Conservation (phyloP, 768 basidiomycete species). For the Asterophora lycoperdoides region DNA sequence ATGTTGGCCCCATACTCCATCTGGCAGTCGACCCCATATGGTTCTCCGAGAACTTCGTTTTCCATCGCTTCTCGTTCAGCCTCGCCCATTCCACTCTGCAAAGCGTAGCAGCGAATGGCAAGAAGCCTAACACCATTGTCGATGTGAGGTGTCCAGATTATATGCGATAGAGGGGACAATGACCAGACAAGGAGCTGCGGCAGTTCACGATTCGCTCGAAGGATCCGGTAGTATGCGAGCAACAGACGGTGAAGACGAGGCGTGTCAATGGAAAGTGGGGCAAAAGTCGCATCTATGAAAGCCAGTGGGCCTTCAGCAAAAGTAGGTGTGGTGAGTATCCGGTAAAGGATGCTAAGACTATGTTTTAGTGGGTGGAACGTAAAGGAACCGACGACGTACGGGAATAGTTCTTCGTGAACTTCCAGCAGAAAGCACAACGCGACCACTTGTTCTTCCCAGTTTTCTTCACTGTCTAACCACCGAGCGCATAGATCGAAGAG, state of each 20-base stretch:
- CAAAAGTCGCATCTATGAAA: slow-evolving; percentile 33
- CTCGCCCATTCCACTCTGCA: slow-evolving; percentile 77
- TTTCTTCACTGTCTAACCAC: slow-evolving; percentile 62
- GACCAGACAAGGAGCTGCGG: slow-evolving; percentile 63
- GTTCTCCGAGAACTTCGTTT: slow-evolving; percentile 53
- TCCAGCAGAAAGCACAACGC: slow-evolving; percentile 64
- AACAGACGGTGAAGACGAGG: slow-evolving; percentile 63
- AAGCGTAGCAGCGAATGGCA: slow-evolving; percentile 73
- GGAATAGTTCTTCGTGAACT: slow-evolving; percentile 66
- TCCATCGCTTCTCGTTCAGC: slow-evolving; percentile 67
- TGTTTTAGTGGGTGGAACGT: slow-evolving; percentile 9
- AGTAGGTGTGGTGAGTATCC: slow-evolving; percentile 40
- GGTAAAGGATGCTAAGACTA: slow-evolving; percentile 48
- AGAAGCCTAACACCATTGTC: slow-evolving; percentile 64
- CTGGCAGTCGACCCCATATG: slow-evolving; percentile 55
- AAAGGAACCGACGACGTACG: slow-evolving; percentile 41
- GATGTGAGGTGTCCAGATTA: slow-evolving; percentile 40
- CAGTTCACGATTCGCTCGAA: slow-evolving; percentile 68
- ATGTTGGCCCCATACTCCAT: slow-evolving; percentile 51
- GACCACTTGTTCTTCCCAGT: slow-evolving; percentile 48
- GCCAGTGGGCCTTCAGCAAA: slow-evolving; percentile 53
- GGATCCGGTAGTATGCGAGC: slow-evolving; percentile 77
- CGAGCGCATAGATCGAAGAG: slow-evolving; percentile 74
- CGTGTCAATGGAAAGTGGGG: slow-evolving; percentile 32
- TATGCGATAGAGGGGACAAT: slow-evolving; percentile 44